Conservation (phyloP, 805 yeast genomes). For the Spathaspora sp. region DNA sequence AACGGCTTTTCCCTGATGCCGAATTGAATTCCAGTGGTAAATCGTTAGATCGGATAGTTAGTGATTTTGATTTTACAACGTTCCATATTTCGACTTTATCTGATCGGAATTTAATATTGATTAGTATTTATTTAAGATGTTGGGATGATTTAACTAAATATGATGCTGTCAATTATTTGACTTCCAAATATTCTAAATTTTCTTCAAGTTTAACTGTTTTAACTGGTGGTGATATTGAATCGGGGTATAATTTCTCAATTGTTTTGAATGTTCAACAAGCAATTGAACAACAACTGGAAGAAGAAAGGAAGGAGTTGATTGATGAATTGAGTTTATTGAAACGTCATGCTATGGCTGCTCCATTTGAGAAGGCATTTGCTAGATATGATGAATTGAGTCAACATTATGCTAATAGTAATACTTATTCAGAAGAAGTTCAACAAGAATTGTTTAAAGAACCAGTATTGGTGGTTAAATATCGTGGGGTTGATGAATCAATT, state of each 20-base stretch:
- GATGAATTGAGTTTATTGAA: constrained; percentile 70
- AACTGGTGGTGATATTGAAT: constrained; percentile 47
- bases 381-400: constrained; percentile 69
- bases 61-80: constrained; percentile 95
- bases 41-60: constrained; percentile 77
- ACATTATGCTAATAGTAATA: constrained; percentile 38
- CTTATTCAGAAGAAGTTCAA: constrained; percentile 42
- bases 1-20: constrained; percentile 47
- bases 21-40: constrained; percentile 33
- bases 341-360: constrained; percentile 87
- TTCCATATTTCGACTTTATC: constrained; percentile 86
- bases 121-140: constrained; percentile 73
- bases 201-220: constrained; percentile 27
- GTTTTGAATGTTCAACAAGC: constrained; percentile 53
- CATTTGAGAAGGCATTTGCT: constrained; percentile 81
- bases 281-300: constrained; percentile 33
- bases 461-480: constrained; percentile 71
- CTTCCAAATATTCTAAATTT: constrained; percentile 43
- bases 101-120: constrained; percentile 60
- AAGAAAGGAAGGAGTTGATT: constrained; percentile 50
- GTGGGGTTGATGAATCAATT: constrained; percentile 84
- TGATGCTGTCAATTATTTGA: constrained; percentile 56
- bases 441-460: constrained; percentile 47
- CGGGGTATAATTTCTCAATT: constrained; percentile 79
- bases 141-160: constrained; percentile 69